Evolutionary conservation across 2,329 filamentous ascomycete genomes (phyloP).

Genomic region (Xylariaceae sp.): DNA sequence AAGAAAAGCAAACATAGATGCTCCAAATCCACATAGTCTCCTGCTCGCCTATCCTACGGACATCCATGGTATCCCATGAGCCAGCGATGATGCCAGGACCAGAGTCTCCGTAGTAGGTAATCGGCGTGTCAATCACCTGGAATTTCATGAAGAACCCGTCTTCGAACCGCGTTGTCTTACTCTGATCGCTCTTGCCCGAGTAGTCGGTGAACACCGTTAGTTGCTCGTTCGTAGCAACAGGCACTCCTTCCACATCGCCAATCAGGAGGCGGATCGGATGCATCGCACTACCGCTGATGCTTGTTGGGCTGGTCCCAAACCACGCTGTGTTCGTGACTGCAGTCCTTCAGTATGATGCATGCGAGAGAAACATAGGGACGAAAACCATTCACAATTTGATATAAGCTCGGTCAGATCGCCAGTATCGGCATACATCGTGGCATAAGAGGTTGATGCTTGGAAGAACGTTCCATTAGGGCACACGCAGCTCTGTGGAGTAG

Average conservation of each 20-base stretch:
- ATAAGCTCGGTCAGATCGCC: constrained; percentile 7
- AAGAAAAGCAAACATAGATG: constrained; percentile 4
- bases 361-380: not conserved
- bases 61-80: not conserved
- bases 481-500: not conserved
- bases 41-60: not conserved
- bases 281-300: not conserved
- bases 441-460: constrained; percentile 1
- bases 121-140: not conserved
- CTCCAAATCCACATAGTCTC: constrained; percentile 4
- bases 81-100: not conserved
- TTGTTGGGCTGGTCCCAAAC: constrained; percentile 1
- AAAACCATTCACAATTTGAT: not conserved
- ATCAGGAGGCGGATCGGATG: not conserved
- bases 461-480: constrained; percentile 1
- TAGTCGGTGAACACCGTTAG: constrained; percentile 2
- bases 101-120: not conserved
- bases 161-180: not conserved
- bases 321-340: constrained; percentile 3
- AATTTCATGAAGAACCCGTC: constrained; percentile 9
- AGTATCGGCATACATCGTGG: not conserved
- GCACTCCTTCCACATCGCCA: not conserved
- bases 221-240: not conserved
- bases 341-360: not conserved
- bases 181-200: constrained; percentile 1